Evolutionary conservation across 345 rosid species (phyloP).

Genomic region (Psidium friedrichsthalianum): DNA sequence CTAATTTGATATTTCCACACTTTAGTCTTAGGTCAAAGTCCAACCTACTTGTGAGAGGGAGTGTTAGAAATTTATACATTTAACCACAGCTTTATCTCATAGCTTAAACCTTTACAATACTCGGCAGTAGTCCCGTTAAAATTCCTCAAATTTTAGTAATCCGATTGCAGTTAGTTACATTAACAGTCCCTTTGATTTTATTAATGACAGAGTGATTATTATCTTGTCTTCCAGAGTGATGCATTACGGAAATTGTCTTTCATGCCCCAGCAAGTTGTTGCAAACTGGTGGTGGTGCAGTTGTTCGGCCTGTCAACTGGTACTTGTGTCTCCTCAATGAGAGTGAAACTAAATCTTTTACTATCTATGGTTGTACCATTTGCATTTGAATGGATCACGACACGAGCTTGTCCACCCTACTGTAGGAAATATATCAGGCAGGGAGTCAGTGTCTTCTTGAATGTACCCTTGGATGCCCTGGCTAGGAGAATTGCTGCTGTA

Average conservation of each 20-base stretch:
- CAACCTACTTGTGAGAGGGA: background rate
- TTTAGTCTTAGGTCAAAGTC: background rate
- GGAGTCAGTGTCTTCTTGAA: conserved; percentile 27
- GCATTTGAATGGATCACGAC: background rate
- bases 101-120: background rate
- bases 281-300: conserved; percentile 44
- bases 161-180: background rate
- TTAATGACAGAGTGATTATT: background rate
- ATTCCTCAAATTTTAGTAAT: background rate
- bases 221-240: conserved; percentile 15
- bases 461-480: conserved; percentile 38
- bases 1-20: background rate
- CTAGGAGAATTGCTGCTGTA: conserved; percentile 40
- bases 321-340: background rate
- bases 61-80: background rate
- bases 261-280: conserved; percentile 23
- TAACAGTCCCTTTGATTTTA: background rate
- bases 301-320: conserved; percentile 31
- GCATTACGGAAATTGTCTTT: conserved; percentile 24
- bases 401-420: background rate
- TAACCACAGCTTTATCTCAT: background rate
- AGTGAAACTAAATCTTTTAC: background rate
- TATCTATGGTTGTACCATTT: background rate
- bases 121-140: background rate
- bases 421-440: conserved; percentile 26